Percentiles rank a stretch among this genome's conserved stretches.
phyloP scores from a whole-genome alignment of 202 grass and related monocot genomes.

The Musa balbisiana region DNA sequence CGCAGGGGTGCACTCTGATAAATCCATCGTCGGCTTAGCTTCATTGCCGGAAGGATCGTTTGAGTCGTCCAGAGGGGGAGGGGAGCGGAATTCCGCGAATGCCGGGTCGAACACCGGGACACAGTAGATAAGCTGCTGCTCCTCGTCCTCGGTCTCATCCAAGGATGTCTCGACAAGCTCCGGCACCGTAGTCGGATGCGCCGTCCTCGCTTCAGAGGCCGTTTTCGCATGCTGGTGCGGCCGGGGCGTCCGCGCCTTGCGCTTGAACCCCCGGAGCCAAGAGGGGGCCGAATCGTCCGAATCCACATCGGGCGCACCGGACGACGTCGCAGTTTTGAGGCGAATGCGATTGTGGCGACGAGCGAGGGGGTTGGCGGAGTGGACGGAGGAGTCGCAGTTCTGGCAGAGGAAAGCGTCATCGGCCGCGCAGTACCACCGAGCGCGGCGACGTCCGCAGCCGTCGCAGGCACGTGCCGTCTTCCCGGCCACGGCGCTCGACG shows the following conservation, averaged over 20 bases:
- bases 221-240: constrained; percentile 21
- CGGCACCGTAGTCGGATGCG: constrained; percentile 41
- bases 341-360: constrained; percentile 69
- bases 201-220: constrained; percentile 26
- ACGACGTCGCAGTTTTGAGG: constrained; percentile 6
- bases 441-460: constrained; percentile 54
- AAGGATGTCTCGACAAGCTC: constrained; percentile 35
- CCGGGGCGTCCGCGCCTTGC: constrained; percentile 71
- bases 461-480: constrained; percentile 77
- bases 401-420: constrained; percentile 94
- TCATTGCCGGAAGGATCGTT: constrained; percentile 14
- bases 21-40: constrained; percentile 8
- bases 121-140: constrained; percentile 53
- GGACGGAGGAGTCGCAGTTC: constrained; percentile 79
- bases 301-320: constrained; percentile 1
- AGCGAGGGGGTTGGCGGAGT: constrained; percentile 78
- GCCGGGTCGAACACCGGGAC: constrained; percentile 61
- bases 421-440: constrained; percentile 85
- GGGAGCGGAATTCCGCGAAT: constrained; percentile 57
- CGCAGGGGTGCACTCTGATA: constrained; percentile 14
- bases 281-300: constrained; percentile 35
- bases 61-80: constrained; percentile 33
- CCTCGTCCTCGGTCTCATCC: constrained; percentile 42
- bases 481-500: constrained; percentile 34
- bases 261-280: constrained; percentile 47